Conservation (phyloP, 2,329 filamentous ascomycete genomes). For the Cladosporium sp. region DNA sequence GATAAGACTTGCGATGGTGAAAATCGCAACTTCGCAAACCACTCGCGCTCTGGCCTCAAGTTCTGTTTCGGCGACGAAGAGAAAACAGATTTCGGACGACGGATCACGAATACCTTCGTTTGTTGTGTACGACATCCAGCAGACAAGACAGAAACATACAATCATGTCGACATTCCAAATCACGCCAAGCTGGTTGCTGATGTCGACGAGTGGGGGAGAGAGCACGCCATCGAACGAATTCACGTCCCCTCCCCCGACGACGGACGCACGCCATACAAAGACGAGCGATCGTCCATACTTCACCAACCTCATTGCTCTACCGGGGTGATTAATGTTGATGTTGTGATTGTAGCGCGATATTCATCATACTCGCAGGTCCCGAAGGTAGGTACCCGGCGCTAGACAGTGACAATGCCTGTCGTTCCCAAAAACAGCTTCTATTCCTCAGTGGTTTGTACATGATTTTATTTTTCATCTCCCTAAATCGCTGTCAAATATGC, state of each 20-base stretch:
- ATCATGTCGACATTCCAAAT: background rate
- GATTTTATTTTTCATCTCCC: too few species aligned
- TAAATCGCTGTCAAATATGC: background rate
- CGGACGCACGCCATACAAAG: conserved; percentile 7
- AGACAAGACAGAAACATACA: too few species aligned
- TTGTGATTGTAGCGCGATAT: conserved; percentile 5
- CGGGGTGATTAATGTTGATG: background rate
- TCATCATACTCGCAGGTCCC: conserved; percentile 3
- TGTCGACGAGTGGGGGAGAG: conserved; percentile 1
- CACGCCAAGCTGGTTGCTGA: conserved; percentile 4
- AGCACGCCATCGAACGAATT: conserved; percentile 10
- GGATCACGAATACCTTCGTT: too few species aligned
- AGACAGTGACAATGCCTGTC: background rate
- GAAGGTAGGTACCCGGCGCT: background rate
- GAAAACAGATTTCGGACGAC: too few species aligned
- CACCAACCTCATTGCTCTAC: background rate
- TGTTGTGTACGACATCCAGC: too few species aligned
- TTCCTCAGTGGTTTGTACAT: background rate
- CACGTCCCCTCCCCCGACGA: conserved; percentile 1
- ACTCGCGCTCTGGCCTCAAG: too few species aligned
- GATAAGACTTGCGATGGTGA: too few species aligned
- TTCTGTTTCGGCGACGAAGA: too few species aligned
- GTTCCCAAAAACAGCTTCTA: background rate
- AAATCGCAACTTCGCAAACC: too few species aligned
- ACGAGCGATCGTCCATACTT: background rate